Percentiles rank a stretch among this genome's conserved stretches.
These are phyloP conservation scores for Naganishia albida DNA, from an alignment of 1,284 basidiomycete genomes.

Conservation along the genomic window DNA sequence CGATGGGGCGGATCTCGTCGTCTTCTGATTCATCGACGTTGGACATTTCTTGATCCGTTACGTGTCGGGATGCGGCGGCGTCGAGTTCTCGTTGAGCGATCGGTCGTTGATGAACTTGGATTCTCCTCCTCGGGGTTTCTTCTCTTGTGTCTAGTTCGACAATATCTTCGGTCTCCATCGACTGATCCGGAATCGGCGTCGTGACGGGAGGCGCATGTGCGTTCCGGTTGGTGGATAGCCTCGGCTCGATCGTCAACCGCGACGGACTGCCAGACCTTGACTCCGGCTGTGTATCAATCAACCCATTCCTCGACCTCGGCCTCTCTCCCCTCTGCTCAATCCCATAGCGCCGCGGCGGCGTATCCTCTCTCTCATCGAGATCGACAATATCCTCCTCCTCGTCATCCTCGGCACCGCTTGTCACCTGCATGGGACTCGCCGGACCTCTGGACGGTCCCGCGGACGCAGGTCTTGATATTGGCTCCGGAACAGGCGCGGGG, in stretches of 20 bases:
- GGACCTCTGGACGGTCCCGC: neutral
- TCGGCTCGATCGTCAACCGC: constrained; percentile 6
- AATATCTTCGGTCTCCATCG: constrained; percentile 3
- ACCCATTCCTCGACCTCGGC: neutral
- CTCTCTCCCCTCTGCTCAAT: neutral
- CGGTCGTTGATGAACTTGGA: neutral
- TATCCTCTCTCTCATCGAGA: constrained; percentile 14
- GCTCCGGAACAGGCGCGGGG: neutral
- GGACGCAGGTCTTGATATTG: neutral
- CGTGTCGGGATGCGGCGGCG: neutral
- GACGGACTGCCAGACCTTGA: neutral
- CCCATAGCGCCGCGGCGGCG: neutral
- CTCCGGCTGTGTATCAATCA: constrained; percentile 17
- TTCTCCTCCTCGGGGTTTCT: constrained; percentile 7
- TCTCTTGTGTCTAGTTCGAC: constrained; percentile 17
- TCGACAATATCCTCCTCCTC: constrained; percentile 15
- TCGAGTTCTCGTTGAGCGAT: neutral
- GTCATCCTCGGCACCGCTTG: neutral
- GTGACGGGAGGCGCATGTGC: neutral
- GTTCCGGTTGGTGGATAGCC: constrained; percentile 1
- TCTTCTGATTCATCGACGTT: constrained; percentile 15
- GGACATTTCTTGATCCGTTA: neutral
- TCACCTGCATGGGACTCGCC: neutral
- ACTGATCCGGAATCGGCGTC: neutral
- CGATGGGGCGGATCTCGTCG: constrained; percentile 22